phyloP scores from a whole-genome alignment of 2,329 filamentous ascomycete genomes.

The Microcyclosporella mali region DNA sequence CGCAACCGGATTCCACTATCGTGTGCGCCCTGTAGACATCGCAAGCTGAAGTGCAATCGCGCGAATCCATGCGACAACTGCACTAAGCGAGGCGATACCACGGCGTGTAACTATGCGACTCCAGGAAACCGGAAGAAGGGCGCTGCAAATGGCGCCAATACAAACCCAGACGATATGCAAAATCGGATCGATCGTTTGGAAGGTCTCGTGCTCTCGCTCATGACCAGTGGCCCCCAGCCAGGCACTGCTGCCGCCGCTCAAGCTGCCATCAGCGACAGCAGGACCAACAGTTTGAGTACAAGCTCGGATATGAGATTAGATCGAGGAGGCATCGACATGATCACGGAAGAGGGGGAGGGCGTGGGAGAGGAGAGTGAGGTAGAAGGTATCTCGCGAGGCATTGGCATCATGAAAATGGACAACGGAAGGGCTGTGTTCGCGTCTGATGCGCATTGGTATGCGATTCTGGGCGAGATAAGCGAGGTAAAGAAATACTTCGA shows the following conservation, averaged over 20 bases:
- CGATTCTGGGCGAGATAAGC: slow-evolving; percentile 60
- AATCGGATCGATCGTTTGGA: slow-evolving; percentile 94
- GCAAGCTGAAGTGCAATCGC: slow-evolving; percentile 97
- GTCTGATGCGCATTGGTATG: slow-evolving; percentile 49
- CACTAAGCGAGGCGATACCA: slow-evolving; percentile 74
- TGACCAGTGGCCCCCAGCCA: slow-evolving; percentile 70
- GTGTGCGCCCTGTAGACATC: slow-evolving; percentile 82
- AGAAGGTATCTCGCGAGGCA: slow-evolving; percentile 45
- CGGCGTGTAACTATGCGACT: slow-evolving; percentile 77
- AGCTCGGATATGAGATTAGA: slow-evolving; percentile 41
- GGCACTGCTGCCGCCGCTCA: slow-evolving; percentile 53
- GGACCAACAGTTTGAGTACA: slow-evolving; percentile 35
- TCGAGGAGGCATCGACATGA: slow-evolving; percentile 53
- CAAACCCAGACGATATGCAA: slow-evolving; percentile 90
- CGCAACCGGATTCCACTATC: slow-evolving; percentile 87
- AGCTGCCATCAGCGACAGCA: slow-evolving; percentile 46
- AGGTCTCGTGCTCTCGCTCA: slow-evolving; percentile 82
- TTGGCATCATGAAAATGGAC: slow-evolving; percentile 49
- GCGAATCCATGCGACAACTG: slow-evolving; percentile 90
- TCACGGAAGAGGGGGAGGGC: slow-evolving; percentile 45
- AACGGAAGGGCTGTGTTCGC: slow-evolving; percentile 45
- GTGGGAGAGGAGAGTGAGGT: slow-evolving; percentile 56
- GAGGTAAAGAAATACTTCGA: slow-evolving; percentile 91
- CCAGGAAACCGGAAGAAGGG: slow-evolving; percentile 66
- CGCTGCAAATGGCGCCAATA: slow-evolving; percentile 26